Conservation (phyloP, 2,329 filamentous ascomycete species). For the Biscogniauxia marginata region DNA sequence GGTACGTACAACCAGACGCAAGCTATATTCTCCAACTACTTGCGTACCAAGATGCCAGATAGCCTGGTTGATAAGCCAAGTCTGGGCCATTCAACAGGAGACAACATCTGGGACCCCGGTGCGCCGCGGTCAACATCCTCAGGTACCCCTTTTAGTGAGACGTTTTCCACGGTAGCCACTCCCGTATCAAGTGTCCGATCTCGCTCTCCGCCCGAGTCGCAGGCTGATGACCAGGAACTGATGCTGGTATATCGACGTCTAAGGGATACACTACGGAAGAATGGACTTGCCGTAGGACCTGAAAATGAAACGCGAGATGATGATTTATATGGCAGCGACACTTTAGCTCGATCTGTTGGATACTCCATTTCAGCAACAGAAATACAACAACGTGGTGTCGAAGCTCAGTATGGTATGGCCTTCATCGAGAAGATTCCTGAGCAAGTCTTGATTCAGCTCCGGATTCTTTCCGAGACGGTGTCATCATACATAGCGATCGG, state of each 20-base stretch:
- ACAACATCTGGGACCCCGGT: conserved; percentile 43
- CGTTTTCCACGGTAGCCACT: conserved; percentile 39
- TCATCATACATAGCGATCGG: conserved; percentile 81
- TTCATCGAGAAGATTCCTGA: conserved; percentile 82
- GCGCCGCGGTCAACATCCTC: conserved; percentile 33
- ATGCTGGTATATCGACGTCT: conserved; percentile 60
- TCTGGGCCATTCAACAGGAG: conserved; percentile 35
- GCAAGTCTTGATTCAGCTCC: conserved; percentile 79
- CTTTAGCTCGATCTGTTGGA: conserved; percentile 66
- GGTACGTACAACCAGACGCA: conserved; percentile 35
- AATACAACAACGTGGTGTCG: conserved; percentile 85
- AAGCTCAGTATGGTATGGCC: conserved; percentile 69
- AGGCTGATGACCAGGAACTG: conserved; percentile 51
- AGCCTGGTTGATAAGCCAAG: conserved; percentile 37
- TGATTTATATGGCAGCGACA: conserved; percentile 55
- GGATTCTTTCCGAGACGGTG: conserved; percentile 84
- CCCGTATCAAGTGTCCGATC: conserved; percentile 37
- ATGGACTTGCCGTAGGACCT: conserved; percentile 42
- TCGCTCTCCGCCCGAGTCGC: conserved; percentile 32
- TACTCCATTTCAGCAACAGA: conserved; percentile 86
- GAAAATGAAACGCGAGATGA: conserved; percentile 34
- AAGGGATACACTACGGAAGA: conserved; percentile 56
- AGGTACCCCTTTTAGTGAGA: conserved; percentile 43
- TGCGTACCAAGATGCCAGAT: conserved; percentile 37
- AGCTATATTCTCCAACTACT: conserved; percentile 39